These are phyloP conservation scores for Nannizzia gypsea DNA, from an alignment of 2,329 filamentous ascomycete species.

Conservation along the genomic window DNA sequence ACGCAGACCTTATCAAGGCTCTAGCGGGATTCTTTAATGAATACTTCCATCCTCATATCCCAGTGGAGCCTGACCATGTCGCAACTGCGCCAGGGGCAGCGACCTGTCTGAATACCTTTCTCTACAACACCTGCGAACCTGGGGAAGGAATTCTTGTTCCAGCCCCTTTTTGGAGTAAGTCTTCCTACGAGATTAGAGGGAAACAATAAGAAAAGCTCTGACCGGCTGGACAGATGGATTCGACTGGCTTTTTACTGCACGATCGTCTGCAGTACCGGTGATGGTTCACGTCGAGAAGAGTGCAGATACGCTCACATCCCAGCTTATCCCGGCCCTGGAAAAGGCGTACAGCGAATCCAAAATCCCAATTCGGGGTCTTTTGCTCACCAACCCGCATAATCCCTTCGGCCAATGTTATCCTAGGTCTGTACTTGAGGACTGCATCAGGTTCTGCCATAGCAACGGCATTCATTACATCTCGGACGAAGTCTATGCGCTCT, in stretches of 20 bases:
- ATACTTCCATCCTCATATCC: background rate
- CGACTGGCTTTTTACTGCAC: background rate
- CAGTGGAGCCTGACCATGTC: background rate
- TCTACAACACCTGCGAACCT: background rate
- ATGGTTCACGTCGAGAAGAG: background rate
- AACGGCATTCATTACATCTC: slow-evolving; percentile 44
- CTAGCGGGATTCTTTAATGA: background rate
- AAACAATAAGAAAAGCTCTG: background rate
- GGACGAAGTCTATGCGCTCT: slow-evolving; percentile 49
- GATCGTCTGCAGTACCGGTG: background rate
- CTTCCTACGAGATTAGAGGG: background rate
- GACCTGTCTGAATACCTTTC: background rate
- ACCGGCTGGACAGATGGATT: background rate
- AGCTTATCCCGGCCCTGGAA: background rate
- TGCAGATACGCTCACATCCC: background rate
- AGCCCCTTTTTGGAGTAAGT: slow-evolving; percentile 1
- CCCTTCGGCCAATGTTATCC: background rate
- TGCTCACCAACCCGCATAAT: slow-evolving; percentile 2
- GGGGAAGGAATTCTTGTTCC: background rate
- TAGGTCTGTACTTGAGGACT: background rate
- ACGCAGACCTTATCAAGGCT: background rate
- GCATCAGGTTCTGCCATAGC: slow-evolving; percentile 33
- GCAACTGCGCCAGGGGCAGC: background rate
- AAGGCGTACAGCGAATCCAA: background rate
- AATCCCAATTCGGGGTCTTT: background rate